Evolutionary conservation across 1,139 yeast genomes (phyloP), one percentile per base, ranked within the genome.

Genomic region (Kodamaea suecica): DNA sequence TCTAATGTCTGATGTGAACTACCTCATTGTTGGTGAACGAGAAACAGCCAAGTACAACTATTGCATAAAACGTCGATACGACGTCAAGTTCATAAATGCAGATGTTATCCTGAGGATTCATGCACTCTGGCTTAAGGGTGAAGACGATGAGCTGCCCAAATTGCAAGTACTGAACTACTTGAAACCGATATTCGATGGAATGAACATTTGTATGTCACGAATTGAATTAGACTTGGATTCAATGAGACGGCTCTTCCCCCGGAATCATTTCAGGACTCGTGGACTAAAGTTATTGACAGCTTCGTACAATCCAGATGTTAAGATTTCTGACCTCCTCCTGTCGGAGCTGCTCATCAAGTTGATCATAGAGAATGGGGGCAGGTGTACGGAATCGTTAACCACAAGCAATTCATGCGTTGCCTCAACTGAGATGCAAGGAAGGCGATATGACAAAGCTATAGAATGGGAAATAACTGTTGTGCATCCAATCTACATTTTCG

Each of bases 401-500:
- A 60, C 63, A 9, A 56, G 67, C 5, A 73, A 70, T 30, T 58
- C 76, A 4, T 71, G 78, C 44, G 63, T 86, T 2, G 66, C 80
- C 1, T 70, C 79, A 4, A 68, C 78, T 13, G 78, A 70, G 31
- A 58, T 61, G 19, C 49, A 59, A 13, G 95, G 95, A 1, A 73
- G 72, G 39, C 65, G 94, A 41, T 83, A 70, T 49, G 63, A 62
- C 19, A 80, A 75, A 53, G 88, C 92, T 1, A 39, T 66, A 5
- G 79, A 78, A 49, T 82, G 92, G 90, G 66, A 66, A 4, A 73
- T 80, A 3, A 83, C 85, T 1, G 72, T 80, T 1, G 76, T 86
- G 3, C 88, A 84, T 52, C 92, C 94, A 0, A 59, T 75, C 34
- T 88, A 95, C 94, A 57, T 88, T 3, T 49, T 71, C 14, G 86